Evolutionary conservation across 2,329 filamentous ascomycete genomes (phyloP).

Genomic region (Neonectria magnoliae): DNA sequence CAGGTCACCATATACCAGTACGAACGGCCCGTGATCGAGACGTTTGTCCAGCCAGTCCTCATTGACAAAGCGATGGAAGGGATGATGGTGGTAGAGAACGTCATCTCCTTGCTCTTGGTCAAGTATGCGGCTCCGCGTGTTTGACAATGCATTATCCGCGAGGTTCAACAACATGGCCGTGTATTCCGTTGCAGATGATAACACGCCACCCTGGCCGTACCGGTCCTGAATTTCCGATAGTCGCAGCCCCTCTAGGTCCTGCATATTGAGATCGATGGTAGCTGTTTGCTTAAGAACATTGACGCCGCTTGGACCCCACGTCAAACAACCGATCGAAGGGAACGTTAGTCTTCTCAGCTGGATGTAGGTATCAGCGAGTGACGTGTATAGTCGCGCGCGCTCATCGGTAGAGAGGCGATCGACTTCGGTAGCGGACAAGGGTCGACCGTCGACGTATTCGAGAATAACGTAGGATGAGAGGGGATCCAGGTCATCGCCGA

Average conservation of each 20-base stretch:
- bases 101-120: constrained; percentile 26
- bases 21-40: constrained; percentile 34
- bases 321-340: constrained; percentile 21
- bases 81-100: constrained; percentile 35
- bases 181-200: constrained; percentile 19
- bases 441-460: constrained; percentile 19
- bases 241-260: constrained; percentile 21
- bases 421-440: constrained; percentile 8
- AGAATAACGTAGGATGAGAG: constrained; percentile 23
- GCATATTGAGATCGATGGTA: constrained; percentile 24
- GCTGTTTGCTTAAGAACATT: constrained; percentile 14
- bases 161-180: constrained; percentile 19
- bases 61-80: constrained; percentile 28
- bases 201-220: neutral
- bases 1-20: constrained; percentile 40
- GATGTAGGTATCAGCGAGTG: constrained; percentile 25
- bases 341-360: constrained; percentile 26
- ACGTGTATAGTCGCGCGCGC: constrained; percentile 14
- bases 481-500: neutral
- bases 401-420: constrained; percentile 4
- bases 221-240: constrained; percentile 14
- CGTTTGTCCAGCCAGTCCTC: constrained; percentile 18
- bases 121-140: constrained; percentile 12
- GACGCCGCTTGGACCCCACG: neutral
- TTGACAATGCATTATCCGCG: constrained; percentile 21